Conservation (phyloP, 2,329 filamentous ascomycete genomes). For the Epichloe sibirici region DNA sequence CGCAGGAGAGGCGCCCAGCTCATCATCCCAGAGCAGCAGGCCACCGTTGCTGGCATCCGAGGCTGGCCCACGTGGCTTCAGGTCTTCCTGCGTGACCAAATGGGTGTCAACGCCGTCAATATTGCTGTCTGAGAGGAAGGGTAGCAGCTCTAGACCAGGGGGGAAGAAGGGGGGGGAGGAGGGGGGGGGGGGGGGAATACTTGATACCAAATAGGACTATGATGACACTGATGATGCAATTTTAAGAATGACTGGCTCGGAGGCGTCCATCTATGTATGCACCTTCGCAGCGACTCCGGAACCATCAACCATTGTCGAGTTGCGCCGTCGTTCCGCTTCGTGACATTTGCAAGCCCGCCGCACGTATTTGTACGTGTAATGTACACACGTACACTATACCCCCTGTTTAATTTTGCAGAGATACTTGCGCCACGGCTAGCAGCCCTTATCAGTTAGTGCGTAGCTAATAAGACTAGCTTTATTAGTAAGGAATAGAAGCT, state of each 20-base stretch:
- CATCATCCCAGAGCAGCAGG: slow-evolving; percentile 25
- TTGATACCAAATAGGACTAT: background rate
- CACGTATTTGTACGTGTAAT: too few relatives aligned
- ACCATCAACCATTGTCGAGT: too few relatives aligned
- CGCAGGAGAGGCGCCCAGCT: slow-evolving; percentile 32
- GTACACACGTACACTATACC: too few relatives aligned
- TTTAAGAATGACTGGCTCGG: background rate
- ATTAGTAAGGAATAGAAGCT: too few relatives aligned
- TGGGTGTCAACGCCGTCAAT: background rate
- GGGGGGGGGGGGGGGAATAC: background rate
- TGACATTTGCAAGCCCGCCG: too few relatives aligned
- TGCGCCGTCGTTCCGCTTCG: too few relatives aligned
- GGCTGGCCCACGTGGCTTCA: slow-evolving; percentile 28
- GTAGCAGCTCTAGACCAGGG: background rate
- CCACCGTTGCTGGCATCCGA: slow-evolving; percentile 21
- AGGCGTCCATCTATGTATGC: too few relatives aligned
- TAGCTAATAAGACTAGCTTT: too few relatives aligned
- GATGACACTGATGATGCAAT: background rate
- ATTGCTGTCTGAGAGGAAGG: background rate
- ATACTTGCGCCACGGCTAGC: too few relatives aligned
- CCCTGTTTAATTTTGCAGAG: too few relatives aligned
- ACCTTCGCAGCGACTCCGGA: background rate
- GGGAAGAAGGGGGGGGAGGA: too few relatives aligned
- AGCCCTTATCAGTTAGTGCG: too few relatives aligned
- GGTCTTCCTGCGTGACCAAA: slow-evolving; percentile 19